Base-by-base conservation (phyloP, 1,284 basidiomycete genomes). In the Ustilago crameri region DNA sequence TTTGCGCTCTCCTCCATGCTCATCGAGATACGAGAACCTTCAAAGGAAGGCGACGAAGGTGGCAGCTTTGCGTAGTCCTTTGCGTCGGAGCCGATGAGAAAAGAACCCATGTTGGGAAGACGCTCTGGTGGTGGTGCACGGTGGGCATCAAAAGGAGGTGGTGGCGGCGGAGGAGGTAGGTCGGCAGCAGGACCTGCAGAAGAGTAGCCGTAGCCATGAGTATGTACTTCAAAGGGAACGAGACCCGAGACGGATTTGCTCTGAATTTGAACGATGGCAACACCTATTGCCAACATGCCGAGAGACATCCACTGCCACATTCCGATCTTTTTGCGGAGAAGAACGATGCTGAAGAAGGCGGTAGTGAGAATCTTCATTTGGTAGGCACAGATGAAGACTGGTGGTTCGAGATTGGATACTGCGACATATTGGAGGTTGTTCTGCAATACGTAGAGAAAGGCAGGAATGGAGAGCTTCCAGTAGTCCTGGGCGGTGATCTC, bases 381-480 rank as follows among this genome's bases (percentile, higher is more conserved):
- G 52, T 83, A 84, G 9, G 82, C 79, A 54, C 83, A 92, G 83
- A 93, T 92, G 85, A 97, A 98, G 18, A 94, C 95, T 14, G 95
- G 93, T 20, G 93, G 93, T 63, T 93, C 92, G 60, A 98, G 87
- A 83, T 97, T 96, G 57, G 91, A 90, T 23, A 92, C 91, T 15
- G 95, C 95, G 61, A 95, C 91, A 84, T 93, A 97, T 84, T 97
- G 95, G 40, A 98, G 87, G 84, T 93, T 94, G 86, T 97, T 97
- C 86, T 98, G 95, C 79, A 71, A 30, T 85, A 85, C 85, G 76
- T 98, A 98, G 74, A 98, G 91, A 60, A 97, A 88, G 10, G 95
- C 95, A 10, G 95, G 95, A 68, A 98, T 94, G 24, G 93, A 93
- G 18, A 98, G 88, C 84, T 96, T 97, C 93, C 93, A 96, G 85